These are phyloP conservation scores for Candida mesenterica DNA, from an alignment of 1,139 yeast species.

Conservation along the genomic window DNA sequence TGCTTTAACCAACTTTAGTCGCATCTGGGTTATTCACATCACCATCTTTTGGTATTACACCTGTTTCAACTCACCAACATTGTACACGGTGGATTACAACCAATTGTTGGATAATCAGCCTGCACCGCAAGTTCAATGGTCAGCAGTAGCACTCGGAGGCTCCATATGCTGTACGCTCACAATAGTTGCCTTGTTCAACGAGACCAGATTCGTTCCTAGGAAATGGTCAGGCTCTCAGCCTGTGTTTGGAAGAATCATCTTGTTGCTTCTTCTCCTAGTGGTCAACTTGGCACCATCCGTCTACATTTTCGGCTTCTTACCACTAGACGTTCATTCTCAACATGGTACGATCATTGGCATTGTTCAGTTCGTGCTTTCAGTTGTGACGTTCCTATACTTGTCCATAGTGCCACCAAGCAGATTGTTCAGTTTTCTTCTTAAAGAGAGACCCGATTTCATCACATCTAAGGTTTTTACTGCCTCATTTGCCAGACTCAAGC, in stretches of 20 bases:
- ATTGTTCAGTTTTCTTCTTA: slow-evolving; percentile 35
- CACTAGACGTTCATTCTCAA: slow-evolving; percentile 48
- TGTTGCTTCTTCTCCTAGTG: slow-evolving; percentile 41
- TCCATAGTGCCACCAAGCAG: slow-evolving; percentile 52
- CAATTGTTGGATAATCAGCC: slow-evolving; percentile 65
- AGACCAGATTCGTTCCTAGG: slow-evolving; percentile 65
- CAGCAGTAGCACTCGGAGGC: slow-evolving; percentile 74
- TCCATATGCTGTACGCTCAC: slow-evolving; percentile 64
- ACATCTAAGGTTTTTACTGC: slow-evolving; percentile 37
- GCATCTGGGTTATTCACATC: slow-evolving; percentile 81
- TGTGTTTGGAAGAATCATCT: slow-evolving; percentile 41
- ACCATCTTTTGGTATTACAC: slow-evolving; percentile 83
- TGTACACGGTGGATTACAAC: slow-evolving; percentile 63
- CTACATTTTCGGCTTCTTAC: slow-evolving; percentile 55
- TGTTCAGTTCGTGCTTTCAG: slow-evolving; percentile 58
- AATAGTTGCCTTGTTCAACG: slow-evolving; percentile 60
- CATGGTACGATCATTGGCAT: slow-evolving; percentile 53
- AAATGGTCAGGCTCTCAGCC: slow-evolving; percentile 66
- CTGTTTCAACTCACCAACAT: slow-evolving; percentile 70
- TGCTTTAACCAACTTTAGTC: slow-evolving; percentile 68
- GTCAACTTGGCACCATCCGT: slow-evolving; percentile 62
- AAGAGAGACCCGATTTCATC: slow-evolving; percentile 7
- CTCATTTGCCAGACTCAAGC: slow-evolving; percentile 53
- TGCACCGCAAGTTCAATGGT: slow-evolving; percentile 55
- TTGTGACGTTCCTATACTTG: slow-evolving; percentile 59